phyloP scores from a whole-genome alignment of 1,284 basidiomycete genomes.

The Ustilago nuda region DNA sequence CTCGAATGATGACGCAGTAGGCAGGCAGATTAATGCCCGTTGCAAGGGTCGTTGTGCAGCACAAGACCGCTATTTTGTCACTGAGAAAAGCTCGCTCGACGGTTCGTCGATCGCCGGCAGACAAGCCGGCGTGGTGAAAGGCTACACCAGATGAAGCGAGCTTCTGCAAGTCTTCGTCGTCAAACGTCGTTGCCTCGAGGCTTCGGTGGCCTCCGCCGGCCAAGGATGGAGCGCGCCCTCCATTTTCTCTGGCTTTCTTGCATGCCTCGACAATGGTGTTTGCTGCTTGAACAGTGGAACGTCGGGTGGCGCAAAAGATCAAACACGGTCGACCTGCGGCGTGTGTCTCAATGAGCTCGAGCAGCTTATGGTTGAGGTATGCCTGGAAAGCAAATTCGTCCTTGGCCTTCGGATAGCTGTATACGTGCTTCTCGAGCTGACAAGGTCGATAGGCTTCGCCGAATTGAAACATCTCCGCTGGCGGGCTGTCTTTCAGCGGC shows the following conservation, averaged over 20 bases:
- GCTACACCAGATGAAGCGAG: constrained; percentile 75
- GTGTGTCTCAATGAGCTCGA: constrained; percentile 67
- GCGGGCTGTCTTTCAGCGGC: neutral
- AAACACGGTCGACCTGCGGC: constrained; percentile 49
- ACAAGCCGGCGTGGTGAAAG: constrained; percentile 86
- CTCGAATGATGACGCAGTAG: constrained; percentile 63
- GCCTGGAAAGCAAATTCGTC: constrained; percentile 85
- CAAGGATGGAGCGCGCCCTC: constrained; percentile 5
- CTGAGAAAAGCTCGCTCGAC: constrained; percentile 80
- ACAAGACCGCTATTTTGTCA: constrained; percentile 72
- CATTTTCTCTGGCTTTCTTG: constrained; percentile 34
- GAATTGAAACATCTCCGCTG: constrained; percentile 52
- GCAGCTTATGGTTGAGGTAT: constrained; percentile 82
- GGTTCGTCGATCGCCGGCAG: constrained; percentile 77
- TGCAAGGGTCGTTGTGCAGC: constrained; percentile 76
- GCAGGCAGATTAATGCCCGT: constrained; percentile 83
- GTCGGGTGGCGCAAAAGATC: constrained; percentile 60
- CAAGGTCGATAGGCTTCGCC: constrained; percentile 61
- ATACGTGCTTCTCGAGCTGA: constrained; percentile 59
- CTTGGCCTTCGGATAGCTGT: constrained; percentile 71
- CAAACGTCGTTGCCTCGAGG: constrained; percentile 28
- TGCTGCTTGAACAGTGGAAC: constrained; percentile 76
- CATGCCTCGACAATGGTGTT: constrained; percentile 79
- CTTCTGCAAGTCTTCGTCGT: constrained; percentile 39
- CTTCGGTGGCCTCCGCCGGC: constrained; percentile 12